Conservation (phyloP, 352 stramenopile genomes). For the Pythium sp. region DNA sequence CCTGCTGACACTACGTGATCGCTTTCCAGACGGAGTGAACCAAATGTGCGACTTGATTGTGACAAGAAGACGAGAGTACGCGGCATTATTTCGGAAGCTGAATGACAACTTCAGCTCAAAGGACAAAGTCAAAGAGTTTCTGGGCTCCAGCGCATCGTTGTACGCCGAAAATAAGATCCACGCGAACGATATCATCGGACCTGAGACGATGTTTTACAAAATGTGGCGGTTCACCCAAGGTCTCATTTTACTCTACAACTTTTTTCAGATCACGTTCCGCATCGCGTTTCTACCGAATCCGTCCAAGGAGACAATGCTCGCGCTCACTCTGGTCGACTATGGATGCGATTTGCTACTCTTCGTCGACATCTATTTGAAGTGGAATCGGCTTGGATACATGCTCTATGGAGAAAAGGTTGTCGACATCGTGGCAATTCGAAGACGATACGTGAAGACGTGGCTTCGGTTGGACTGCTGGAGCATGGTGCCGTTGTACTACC, state of each 20-base stretch:
- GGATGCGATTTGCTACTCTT: constrained; percentile 32
- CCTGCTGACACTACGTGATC: constrained; percentile 31
- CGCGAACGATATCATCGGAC: constrained; percentile 23
- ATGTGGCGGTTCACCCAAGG: constrained; percentile 12
- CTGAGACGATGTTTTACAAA: constrained; percentile 14
- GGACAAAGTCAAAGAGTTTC: constrained; percentile 38
- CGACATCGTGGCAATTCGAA: constrained; percentile 33
- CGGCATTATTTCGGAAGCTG: constrained; percentile 22
- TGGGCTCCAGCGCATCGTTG: constrained; percentile 42
- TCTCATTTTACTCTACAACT: constrained; percentile 52
- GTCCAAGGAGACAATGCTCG: constrained; percentile 20
- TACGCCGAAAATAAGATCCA: constrained; percentile 42
- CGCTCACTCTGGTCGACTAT: constrained; percentile 42
- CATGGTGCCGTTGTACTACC: constrained; percentile 37
- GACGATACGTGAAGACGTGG: constrained; percentile 26
- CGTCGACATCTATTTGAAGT: constrained; percentile 41
- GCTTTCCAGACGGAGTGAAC: constrained; percentile 38
- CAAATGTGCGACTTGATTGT: constrained; percentile 21
- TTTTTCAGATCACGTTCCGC: constrained; percentile 47
- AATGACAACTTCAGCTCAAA: constrained; percentile 45
- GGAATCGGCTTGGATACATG: constrained; percentile 33
- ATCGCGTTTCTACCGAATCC: constrained; percentile 41
- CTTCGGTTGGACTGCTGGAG: constrained; percentile 38
- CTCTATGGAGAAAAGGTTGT: constrained; percentile 43
- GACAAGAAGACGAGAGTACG: constrained; percentile 19